Conservation (phyloP, 371 early-diverging fungal species). For the Smittium culicis region DNA sequence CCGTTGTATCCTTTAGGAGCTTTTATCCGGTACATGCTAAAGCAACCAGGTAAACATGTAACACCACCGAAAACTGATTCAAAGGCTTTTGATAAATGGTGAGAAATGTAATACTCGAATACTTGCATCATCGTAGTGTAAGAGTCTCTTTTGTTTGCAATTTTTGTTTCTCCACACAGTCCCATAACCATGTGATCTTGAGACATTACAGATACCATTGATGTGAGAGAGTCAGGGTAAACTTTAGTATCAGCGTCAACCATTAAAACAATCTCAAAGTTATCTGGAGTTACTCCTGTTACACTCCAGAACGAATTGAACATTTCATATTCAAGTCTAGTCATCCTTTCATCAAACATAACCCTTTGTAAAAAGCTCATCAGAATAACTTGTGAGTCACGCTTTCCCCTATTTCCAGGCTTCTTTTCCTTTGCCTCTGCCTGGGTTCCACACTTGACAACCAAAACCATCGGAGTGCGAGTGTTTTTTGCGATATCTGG, state of each 20-base stretch:
- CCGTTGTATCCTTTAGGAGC: conserved; percentile 57
- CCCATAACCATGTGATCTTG: conserved; percentile 83
- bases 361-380: conserved; percentile 97
- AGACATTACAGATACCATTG: conserved; percentile 75
- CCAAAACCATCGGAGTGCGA: conserved; percentile 79
- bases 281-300: conserved; percentile 65
- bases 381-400: conserved; percentile 97
- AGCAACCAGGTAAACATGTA: conserved; percentile 90
- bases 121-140: conserved; percentile 98
- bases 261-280: conserved; percentile 88
- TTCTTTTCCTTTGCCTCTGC: conserved; percentile 45
- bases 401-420: conserved; percentile 96
- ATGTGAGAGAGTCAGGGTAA: conserved; percentile 62
- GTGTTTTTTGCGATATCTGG: conserved; percentile 60
- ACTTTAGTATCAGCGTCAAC: conserved; percentile 95
- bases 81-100: conserved; percentile 94
- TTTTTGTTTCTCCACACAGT: conserved; percentile 79
- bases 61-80: conserved; percentile 96
- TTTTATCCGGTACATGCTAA: conserved; percentile 88
- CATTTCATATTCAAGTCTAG: conserved; percentile 77
- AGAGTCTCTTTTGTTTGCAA: conserved; percentile 72
- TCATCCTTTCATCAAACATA: conserved; percentile 79
- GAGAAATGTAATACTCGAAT: conserved; percentile 96
- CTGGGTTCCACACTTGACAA: conserved; percentile 83
- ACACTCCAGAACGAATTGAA: conserved; percentile 81